These are phyloP conservation scores for Paramyrothecium roridum DNA, from an alignment of 2,329 filamentous ascomycete genomes.

Conservation along the genomic window DNA sequence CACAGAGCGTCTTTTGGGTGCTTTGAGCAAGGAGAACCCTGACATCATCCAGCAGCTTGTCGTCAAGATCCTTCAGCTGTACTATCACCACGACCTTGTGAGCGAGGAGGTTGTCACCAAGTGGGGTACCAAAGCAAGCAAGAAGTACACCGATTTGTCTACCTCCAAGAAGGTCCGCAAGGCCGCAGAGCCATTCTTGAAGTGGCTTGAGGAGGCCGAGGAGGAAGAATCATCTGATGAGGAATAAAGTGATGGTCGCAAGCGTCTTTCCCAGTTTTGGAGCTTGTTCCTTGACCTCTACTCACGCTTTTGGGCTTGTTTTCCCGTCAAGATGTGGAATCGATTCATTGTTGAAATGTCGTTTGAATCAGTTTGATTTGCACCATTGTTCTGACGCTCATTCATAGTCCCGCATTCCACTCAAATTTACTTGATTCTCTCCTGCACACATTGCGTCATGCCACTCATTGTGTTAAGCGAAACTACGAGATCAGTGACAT, in stretches of 20 bases:
- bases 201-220: slow-evolving; percentile 88
- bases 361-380: not conserved
- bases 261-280: not conserved
- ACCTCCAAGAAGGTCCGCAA: slow-evolving; percentile 95
- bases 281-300: no score
- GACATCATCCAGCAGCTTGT: slow-evolving; percentile 68
- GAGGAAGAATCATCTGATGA: slow-evolving; percentile 66
- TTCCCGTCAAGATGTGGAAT: no score
- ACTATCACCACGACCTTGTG: slow-evolving; percentile 88
- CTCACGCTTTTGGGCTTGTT: no score
- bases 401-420: not conserved
- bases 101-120: slow-evolving; percentile 83
- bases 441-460: slow-evolving; percentile 11
- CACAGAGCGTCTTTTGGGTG: slow-evolving; percentile 83
- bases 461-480: not conserved
- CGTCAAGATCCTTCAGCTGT: slow-evolving; percentile 81
- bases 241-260: slow-evolving; percentile 32
- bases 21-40: slow-evolving; percentile 70
- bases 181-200: slow-evolving; percentile 88
- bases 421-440: slow-evolving; percentile 1
- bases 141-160: slow-evolving; percentile 91
- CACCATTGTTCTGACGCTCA: not conserved
- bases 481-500: not conserved
- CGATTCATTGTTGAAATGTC: not conserved
- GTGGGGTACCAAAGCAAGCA: slow-evolving; percentile 94